These are phyloP conservation scores for Hanseniaspora nectarophila DNA, from an alignment of 805 yeast genomes.

Conservation along the genomic window DNA sequence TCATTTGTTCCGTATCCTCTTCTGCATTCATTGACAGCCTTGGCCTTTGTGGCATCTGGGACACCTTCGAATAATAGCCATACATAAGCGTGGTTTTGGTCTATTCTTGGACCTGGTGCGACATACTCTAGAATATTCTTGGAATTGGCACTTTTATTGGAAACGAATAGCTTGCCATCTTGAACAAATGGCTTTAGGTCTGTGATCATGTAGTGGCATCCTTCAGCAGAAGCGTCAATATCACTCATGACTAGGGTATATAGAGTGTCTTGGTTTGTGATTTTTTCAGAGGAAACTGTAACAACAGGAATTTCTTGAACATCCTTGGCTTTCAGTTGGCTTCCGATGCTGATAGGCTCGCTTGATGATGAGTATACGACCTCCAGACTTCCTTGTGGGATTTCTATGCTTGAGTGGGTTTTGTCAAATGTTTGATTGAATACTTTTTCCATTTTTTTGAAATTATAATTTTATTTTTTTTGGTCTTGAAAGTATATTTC, in stretches of 20 bases:
- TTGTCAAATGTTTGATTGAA: conserved; percentile 8
- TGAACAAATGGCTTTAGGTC: neutral
- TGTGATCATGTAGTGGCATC: conserved; percentile 8
- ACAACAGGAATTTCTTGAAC: neutral
- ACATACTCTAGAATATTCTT: conserved; percentile 4
- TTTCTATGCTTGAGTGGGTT: neutral
- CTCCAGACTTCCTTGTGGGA: neutral
- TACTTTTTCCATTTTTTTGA: neutral
- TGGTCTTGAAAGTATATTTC: too few species aligned
- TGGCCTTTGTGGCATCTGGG: neutral
- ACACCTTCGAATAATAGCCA: conserved; percentile 9
- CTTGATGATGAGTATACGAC: neutral
- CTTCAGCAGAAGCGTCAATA: conserved; percentile 14
- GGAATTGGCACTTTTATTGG: neutral
- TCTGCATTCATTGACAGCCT: conserved; percentile 10
- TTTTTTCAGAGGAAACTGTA: neutral
- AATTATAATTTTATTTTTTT: too few species aligned
- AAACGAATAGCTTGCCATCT: neutral
- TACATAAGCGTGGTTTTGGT: conserved; percentile 10
- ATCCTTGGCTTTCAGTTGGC: conserved; percentile 7
- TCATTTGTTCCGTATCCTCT: conserved; percentile 13
- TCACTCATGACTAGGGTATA: conserved; percentile 10
- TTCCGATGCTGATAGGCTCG: neutral
- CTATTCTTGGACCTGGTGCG: conserved; percentile 14
- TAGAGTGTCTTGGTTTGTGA: neutral